Conservation (phyloP, 371 early-diverging fungal genomes). For the Blakeslea trispora region DNA sequence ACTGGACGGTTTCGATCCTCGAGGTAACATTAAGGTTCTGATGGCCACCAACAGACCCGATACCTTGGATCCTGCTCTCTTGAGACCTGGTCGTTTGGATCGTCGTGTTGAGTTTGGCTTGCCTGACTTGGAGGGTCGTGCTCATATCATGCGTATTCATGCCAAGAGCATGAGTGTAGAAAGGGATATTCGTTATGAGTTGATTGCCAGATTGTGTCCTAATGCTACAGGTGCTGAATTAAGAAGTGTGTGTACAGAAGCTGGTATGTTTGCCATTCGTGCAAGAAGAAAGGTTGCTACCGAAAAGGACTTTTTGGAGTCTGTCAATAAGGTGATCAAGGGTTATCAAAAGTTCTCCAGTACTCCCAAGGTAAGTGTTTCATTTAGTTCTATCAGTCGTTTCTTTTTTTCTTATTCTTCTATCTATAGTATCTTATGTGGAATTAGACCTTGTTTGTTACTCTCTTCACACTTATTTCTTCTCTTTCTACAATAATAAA, state of each 20-base stretch:
- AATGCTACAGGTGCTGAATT: slow-evolving; percentile 99
- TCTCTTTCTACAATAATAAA: too few relatives aligned
- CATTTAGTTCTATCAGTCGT: neutral
- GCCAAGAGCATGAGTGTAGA: slow-evolving; percentile 99
- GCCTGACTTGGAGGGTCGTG: slow-evolving; percentile 96
- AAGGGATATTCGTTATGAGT: slow-evolving; percentile 95
- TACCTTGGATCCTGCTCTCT: slow-evolving; percentile 96
- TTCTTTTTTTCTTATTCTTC: slow-evolving; percentile 4
- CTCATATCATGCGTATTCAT: slow-evolving; percentile 99
- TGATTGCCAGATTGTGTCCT: slow-evolving; percentile 94
- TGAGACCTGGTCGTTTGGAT: slow-evolving; percentile 99
- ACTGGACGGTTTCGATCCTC: slow-evolving; percentile 99
- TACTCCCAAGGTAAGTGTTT: slow-evolving; percentile 75
- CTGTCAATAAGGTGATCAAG: slow-evolving; percentile 99
- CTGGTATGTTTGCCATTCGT: slow-evolving; percentile 99
- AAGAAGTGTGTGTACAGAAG: slow-evolving; percentile 99
- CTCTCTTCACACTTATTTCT: too few relatives aligned
- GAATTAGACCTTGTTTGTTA: too few relatives aligned
- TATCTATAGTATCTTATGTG: slow-evolving; percentile 53
- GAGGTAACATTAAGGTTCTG: slow-evolving; percentile 99
- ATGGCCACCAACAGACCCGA: slow-evolving; percentile 99
- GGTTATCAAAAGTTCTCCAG: slow-evolving; percentile 97
- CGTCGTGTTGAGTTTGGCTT: slow-evolving; percentile 99
- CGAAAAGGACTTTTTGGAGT: slow-evolving; percentile 99
- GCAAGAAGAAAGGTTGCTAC: slow-evolving; percentile 99